Conservation (phyloP, 169 alveolate genomes). For the Eimeria brunetti region DNA sequence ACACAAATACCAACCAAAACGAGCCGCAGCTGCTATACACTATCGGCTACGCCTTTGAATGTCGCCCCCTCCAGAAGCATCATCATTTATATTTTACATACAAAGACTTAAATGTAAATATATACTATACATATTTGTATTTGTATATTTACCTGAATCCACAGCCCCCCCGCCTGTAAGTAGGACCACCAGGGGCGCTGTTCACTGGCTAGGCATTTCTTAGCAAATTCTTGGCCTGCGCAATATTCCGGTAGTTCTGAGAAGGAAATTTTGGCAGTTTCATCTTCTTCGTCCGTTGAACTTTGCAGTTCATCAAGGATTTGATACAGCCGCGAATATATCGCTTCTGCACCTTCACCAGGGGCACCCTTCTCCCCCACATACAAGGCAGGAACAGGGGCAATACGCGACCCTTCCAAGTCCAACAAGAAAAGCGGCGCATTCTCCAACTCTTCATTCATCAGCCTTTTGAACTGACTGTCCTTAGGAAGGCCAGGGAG, state of each 20-base stretch:
- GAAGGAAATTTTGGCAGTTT: neutral
- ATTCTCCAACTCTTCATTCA: conserved; percentile 23
- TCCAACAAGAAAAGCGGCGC: conserved; percentile 41
- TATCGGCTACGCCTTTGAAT: neutral
- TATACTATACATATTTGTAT: too few species aligned
- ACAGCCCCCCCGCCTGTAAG: neutral
- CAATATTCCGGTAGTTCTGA: conserved; percentile 55
- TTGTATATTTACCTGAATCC: neutral
- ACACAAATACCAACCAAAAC: too few species aligned
- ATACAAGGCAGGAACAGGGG: conserved; percentile 40
- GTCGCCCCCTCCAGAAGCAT: too few species aligned
- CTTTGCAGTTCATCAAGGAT: conserved; percentile 30
- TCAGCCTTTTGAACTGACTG: neutral
- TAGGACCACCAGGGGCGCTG: conserved; percentile 31
- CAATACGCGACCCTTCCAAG: conserved; percentile 49
- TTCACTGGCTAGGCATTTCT: conserved; percentile 36
- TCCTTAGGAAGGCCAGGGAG: conserved; percentile 44
- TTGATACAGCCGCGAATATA: conserved; percentile 30
- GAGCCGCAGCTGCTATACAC: neutral
- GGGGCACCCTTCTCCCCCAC: conserved; percentile 7
- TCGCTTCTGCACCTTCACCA: conserved; percentile 3
- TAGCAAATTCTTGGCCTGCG: conserved; percentile 55
- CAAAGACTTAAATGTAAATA: too few species aligned
- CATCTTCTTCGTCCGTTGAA: conserved; percentile 29
- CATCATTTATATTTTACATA: too few species aligned